Evolutionary conservation across 2,329 filamentous ascomycete species (phyloP).

Genomic region (Monosporascus ibericus): DNA sequence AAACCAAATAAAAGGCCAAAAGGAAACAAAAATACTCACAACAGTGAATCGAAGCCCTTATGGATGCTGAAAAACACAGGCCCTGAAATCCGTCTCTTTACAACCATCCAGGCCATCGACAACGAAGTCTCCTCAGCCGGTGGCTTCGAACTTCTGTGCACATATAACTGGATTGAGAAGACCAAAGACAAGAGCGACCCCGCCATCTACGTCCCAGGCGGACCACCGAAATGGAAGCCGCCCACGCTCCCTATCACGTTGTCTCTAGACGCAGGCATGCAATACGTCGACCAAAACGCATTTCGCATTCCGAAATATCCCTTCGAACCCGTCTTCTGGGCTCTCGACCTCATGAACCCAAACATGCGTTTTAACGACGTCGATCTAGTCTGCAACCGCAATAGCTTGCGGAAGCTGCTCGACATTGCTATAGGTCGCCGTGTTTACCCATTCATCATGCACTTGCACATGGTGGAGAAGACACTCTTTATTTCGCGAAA

Average conservation of each 20-base stretch:
- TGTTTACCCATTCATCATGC: conserved; percentile 13
- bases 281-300: conserved; percentile 11
- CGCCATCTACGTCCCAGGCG: conserved; percentile 1
- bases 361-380: conserved; percentile 18
- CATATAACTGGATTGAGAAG: conserved; percentile 6
- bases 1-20: too few relatives aligned
- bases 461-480: conserved; percentile 2
- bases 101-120: too few relatives aligned
- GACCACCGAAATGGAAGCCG: conserved; percentile 4
- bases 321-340: conserved; percentile 24
- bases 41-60: too few relatives aligned
- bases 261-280: conserved; percentile 18
- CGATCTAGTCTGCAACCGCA: conserved; percentile 25
- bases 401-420: conserved; percentile 17
- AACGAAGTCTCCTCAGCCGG: too few relatives aligned
- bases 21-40: too few relatives aligned
- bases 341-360: conserved; percentile 17
- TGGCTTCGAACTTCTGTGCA: conserved; percentile 9
- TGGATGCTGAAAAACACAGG: too few relatives aligned
- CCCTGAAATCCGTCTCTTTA: too few relatives aligned
- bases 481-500: conserved; percentile 13
- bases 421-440: conserved; percentile 12
- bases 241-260: conserved; percentile 4
- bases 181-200: neutral
- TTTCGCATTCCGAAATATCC: conserved; percentile 10